Percentiles rank a stretch among this genome's conserved stretches.
Conservation (phyloP, 176 grass and related monocot species). For the Bothriochloa decipiens region DNA sequence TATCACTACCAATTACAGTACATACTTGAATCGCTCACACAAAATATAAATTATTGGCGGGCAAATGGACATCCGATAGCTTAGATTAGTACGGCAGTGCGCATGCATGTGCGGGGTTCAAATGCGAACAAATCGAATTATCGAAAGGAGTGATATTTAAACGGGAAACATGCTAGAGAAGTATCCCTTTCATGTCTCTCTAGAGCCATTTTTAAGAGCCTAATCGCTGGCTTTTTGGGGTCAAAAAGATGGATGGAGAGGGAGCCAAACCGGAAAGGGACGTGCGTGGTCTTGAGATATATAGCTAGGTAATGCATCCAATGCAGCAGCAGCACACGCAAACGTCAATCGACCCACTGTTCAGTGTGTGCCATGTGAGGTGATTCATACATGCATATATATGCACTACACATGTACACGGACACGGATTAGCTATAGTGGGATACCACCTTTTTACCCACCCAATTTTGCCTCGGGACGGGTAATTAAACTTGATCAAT, state of each 20-base stretch:
- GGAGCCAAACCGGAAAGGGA: constrained; percentile 38
- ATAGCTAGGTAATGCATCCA: constrained; percentile 40
- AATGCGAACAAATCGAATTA: constrained; percentile 60
- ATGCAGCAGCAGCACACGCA: constrained; percentile 21
- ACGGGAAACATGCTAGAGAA: constrained; percentile 50
- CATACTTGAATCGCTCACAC: not conserved
- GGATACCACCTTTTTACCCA: constrained; percentile 59
- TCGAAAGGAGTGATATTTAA: constrained; percentile 54
- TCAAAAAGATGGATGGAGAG: constrained; percentile 43
- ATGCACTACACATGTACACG: not conserved
- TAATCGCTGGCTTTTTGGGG: constrained; percentile 48
- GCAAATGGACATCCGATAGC: constrained; percentile 44
- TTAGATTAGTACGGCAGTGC: constrained; percentile 43
- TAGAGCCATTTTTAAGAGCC: constrained; percentile 59
- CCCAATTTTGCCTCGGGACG: constrained; percentile 50
- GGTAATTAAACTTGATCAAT: constrained; percentile 47
- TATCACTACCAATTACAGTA: constrained; percentile 35
- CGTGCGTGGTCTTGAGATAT: not conserved
- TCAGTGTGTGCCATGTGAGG: constrained; percentile 68
- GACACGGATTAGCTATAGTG: constrained; percentile 38
- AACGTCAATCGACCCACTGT: constrained; percentile 48
- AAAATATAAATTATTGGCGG: not conserved
- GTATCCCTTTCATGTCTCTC: constrained; percentile 68
- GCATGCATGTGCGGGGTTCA: constrained; percentile 59
- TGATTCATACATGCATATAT: constrained; percentile 25